phyloP scores from a whole-genome alignment of 2,329 filamentous ascomycete species.

The Neonectria ditissima region DNA sequence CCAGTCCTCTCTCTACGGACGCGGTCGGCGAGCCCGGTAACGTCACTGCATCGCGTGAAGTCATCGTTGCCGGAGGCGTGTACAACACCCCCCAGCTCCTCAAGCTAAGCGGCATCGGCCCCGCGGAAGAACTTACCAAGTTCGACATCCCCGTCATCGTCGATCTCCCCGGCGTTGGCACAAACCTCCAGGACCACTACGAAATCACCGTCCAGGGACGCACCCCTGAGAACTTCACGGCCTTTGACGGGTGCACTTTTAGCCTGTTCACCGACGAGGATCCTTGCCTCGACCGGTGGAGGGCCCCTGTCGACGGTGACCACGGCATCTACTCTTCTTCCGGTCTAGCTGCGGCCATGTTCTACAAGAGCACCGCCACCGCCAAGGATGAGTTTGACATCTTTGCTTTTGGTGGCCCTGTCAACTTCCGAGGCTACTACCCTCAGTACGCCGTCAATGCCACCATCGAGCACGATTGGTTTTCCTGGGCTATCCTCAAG shows the following conservation, averaged over 20 bases:
- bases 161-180: conserved; percentile 70
- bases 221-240: conserved; percentile 40
- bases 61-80: conserved; percentile 63
- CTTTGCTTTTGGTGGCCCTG: conserved; percentile 66
- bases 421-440: conserved; percentile 68
- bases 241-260: conserved; percentile 49
- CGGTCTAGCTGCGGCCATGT: conserved; percentile 64
- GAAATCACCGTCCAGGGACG: conserved; percentile 52
- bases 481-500: conserved; percentile 63
- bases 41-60: conserved; percentile 57
- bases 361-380: conserved; percentile 51
- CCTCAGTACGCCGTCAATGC: conserved; percentile 63
- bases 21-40: conserved; percentile 47
- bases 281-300: conserved; percentile 53
- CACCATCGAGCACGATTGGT: conserved; percentile 56
- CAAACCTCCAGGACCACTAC: conserved; percentile 70
- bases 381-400: conserved; percentile 59
- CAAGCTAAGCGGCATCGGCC: conserved; percentile 63
- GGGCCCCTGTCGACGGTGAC: conserved; percentile 42
- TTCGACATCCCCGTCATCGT: conserved; percentile 57
- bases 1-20: conserved; percentile 53
- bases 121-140: conserved; percentile 53
- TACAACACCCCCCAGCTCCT: conserved; percentile 67
- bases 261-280: conserved; percentile 46
- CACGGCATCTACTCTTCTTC: conserved; percentile 56